Percentiles rank a stretch among this genome's conserved stretches.
These are phyloP conservation scores for Lepiota subincarnata DNA, from an alignment of 768 basidiomycete genomes.

Conservation along the genomic window DNA sequence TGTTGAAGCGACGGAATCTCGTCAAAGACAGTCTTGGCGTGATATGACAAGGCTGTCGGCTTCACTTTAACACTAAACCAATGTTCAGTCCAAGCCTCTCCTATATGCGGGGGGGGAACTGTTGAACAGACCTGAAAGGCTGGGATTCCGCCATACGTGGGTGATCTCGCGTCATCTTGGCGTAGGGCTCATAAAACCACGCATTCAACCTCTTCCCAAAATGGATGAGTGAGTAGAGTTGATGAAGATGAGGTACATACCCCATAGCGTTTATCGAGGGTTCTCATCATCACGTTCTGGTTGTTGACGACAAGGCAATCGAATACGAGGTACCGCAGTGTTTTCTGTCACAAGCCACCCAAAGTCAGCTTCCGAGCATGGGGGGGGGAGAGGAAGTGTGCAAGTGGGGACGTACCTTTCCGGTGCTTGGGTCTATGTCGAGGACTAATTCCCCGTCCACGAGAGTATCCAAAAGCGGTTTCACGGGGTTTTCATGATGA, in stretches of 20 bases:
- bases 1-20: constrained; percentile 87
- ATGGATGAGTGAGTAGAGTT: constrained; percentile 9
- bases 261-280: constrained; percentile 86
- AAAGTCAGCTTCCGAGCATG: constrained; percentile 6
- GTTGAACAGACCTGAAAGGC: constrained; percentile 80
- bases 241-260: constrained; percentile 45
- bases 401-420: constrained; percentile 46
- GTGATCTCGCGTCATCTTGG: constrained; percentile 61
- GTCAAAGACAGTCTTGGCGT: constrained; percentile 79
- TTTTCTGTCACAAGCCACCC: constrained; percentile 55
- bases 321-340: constrained; percentile 79
- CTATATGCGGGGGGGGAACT: background rate
- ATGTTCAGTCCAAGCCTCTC: constrained; percentile 12
- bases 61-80: constrained; percentile 76
- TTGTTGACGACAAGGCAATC: constrained; percentile 88
- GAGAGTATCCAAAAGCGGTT: constrained; percentile 72
- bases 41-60: constrained; percentile 82
- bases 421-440: constrained; percentile 77
- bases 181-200: constrained; percentile 82
- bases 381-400: no score
- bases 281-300: constrained; percentile 80
- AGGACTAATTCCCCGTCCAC: constrained; percentile 93
- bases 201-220: constrained; percentile 61
- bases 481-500: constrained; percentile 68
- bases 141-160: constrained; percentile 59